phyloP scores from a whole-genome alignment of 177 flowering plant species.

The Tripterygium wilfordii region DNA sequence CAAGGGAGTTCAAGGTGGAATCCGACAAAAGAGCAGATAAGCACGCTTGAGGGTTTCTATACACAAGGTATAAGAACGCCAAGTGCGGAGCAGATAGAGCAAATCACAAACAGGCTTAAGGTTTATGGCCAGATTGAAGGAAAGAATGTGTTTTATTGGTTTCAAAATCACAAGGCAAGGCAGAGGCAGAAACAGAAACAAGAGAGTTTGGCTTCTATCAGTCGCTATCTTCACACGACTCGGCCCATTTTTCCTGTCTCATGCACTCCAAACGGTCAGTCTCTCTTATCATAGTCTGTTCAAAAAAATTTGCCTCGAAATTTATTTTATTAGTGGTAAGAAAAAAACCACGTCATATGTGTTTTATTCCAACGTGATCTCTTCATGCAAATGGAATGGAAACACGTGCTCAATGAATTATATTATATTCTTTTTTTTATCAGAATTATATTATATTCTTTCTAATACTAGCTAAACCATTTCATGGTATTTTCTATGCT shows the following conservation, averaged over 20 bases:
- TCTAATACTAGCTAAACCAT: too few species aligned
- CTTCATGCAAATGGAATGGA: slow-evolving; percentile 16
- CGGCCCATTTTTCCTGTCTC: slow-evolving; percentile 8
- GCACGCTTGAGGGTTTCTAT: slow-evolving; percentile 59
- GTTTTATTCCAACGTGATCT: too few species aligned
- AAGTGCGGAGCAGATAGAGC: slow-evolving; percentile 79
- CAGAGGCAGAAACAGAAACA: slow-evolving; percentile 87
- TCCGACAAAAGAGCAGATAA: slow-evolving; percentile 82
- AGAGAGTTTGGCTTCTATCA: slow-evolving; percentile 41
- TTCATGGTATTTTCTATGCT: too few species aligned
- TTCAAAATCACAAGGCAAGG: slow-evolving; percentile 88
- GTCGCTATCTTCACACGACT: slow-evolving; percentile 34
- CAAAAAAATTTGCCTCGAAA: too few species aligned
- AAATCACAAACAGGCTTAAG: slow-evolving; percentile 51
- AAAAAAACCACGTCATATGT: too few species aligned
- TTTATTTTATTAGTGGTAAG: too few species aligned
- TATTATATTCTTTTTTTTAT: too few species aligned
- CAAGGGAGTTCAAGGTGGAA: slow-evolving; percentile 79
- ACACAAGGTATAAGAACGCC: slow-evolving; percentile 79
- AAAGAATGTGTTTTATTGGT: slow-evolving; percentile 91
- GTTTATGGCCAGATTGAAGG: slow-evolving; percentile 77
- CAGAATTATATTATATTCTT: too few species aligned
- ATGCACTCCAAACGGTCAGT: slow-evolving; percentile 26
- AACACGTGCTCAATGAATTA: too few species aligned
- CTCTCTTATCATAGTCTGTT: too few species aligned